These are phyloP conservation scores for Russula lepida DNA, from an alignment of 768 basidiomycete genomes.

Conservation along the genomic window DNA sequence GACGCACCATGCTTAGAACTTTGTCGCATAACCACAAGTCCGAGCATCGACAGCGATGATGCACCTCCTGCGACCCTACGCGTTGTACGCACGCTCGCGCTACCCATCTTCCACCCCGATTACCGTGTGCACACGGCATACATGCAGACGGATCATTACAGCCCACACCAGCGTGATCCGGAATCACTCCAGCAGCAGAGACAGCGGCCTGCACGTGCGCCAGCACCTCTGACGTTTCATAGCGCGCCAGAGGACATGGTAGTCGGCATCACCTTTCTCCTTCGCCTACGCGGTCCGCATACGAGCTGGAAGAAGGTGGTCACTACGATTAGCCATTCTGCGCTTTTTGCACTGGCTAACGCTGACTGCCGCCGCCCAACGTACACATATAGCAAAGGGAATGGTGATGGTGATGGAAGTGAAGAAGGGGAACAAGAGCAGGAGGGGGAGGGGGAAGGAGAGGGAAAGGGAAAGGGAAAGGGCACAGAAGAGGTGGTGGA, in stretches of 20 bases:
- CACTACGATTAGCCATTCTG: constrained; percentile 5
- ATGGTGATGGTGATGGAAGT: neutral
- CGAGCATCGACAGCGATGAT: neutral
- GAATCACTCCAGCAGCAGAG: neutral
- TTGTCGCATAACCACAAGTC: constrained; percentile 1
- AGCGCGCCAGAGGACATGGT: constrained; percentile 15
- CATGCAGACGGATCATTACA: constrained; percentile 13
- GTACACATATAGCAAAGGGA: neutral
- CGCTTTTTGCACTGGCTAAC: neutral
- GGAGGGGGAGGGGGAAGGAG: too few relatives aligned
- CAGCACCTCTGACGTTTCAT: constrained; percentile 2
- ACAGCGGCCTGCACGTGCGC: neutral
- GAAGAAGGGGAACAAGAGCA: neutral
- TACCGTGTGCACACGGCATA: constrained; percentile 12
- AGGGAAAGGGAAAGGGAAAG: neutral
- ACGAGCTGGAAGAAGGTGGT: constrained; percentile 5
- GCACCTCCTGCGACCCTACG: neutral
- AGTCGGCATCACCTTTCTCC: constrained; percentile 14
- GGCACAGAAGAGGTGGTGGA: neutral
- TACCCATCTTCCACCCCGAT: neutral
- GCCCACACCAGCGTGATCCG: neutral
- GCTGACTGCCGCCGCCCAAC: neutral
- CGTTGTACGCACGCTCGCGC: constrained; percentile 10
- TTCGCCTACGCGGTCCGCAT: neutral
- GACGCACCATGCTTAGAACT: neutral